Evolutionary conservation across 495 filamentous ascomycete species (phyloP), one percentile per base, ranked within the genome.

Genomic region (Penicillium longicatenatum): DNA sequence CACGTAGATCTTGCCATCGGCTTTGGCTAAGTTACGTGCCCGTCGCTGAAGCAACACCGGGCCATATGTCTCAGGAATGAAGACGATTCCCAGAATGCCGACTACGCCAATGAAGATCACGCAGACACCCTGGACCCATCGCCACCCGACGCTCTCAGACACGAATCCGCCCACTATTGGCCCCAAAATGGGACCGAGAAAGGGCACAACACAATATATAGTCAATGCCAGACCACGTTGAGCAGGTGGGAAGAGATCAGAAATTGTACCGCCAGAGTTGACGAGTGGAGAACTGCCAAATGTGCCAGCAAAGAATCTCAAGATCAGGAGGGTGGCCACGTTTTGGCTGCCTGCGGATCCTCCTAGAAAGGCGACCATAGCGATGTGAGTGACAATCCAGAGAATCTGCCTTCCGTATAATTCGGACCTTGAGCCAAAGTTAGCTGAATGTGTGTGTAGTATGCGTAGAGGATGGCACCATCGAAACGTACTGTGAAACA

Each of bases 231-330:
- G 63, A 2, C 85, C 86, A 54, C 86, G 76, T 55, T 84, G 67
- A 49, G 57, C 62, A 5, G 79, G 75, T 6, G 70, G 65, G 54
- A 87, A 88, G 30, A 86, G 82, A 57, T 89, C 84, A 22, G 84
- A 78, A 62, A 88, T 82, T 29, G 84, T 77, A 22, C 84, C 83
- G 17, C 84, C 83, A 7, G 80, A 73, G 44, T 85, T 75, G 14
- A 80, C 77, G 26, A 88, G 54, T 1, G 84, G 81, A 6, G 82
- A 82, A 5, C 77, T 76, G 2, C 86, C 87, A 66, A 88, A 85
- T 10, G 81, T 78, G 29, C 86, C 84, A 14, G 81, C 83, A 48
- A 89, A 79, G 75, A 89, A 87, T 33, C 87, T 83, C 16, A 89
- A 72, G 39, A 89, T 74, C 33, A 89, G 58, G 1, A 90, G 73